Evolutionary conservation across 2,329 filamentous ascomycete genomes (phyloP).

Genomic region (Apiospora kogelbergensis): DNA sequence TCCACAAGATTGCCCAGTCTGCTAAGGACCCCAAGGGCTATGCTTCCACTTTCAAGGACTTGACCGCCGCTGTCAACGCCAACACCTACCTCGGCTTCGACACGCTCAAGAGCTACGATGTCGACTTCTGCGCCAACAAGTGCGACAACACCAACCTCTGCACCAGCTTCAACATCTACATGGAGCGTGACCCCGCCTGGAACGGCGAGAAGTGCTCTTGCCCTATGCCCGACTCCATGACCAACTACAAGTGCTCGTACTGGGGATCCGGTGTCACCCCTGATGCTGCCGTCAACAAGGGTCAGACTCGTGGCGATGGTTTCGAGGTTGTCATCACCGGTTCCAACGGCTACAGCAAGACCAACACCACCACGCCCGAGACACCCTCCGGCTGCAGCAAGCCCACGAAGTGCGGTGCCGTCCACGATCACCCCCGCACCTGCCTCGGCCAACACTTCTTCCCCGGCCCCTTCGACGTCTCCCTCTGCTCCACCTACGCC

Average conservation of each 20-base stretch:
- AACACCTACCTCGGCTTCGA: slow-evolving; percentile 25
- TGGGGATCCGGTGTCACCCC: slow-evolving; percentile 34
- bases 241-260: slow-evolving; percentile 39
- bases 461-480: slow-evolving; percentile 14
- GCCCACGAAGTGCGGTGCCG: slow-evolving; percentile 13
- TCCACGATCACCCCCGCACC: slow-evolving; percentile 14
- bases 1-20: slow-evolving; percentile 14
- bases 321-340: slow-evolving; percentile 14
- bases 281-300: slow-evolving; percentile 19
- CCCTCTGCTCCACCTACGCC: slow-evolving; percentile 14
- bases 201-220: slow-evolving; percentile 28
- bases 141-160: slow-evolving; percentile 20
- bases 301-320: slow-evolving; percentile 16
- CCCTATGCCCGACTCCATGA: slow-evolving; percentile 35
- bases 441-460: slow-evolving; percentile 16
- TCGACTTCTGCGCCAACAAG: slow-evolving; percentile 17
- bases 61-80: slow-evolving; percentile 20
- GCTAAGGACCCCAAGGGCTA: slow-evolving; percentile 19
- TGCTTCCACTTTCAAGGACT: slow-evolving; percentile 30
- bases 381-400: slow-evolving; percentile 15
- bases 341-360: slow-evolving; percentile 17
- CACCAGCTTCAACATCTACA: slow-evolving; percentile 24
- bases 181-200: slow-evolving; percentile 23
- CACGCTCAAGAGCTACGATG: slow-evolving; percentile 21
- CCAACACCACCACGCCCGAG: slow-evolving; percentile 15